Conservation (phyloP, 768 basidiomycete species). For the Dendrothele bispora region DNA sequence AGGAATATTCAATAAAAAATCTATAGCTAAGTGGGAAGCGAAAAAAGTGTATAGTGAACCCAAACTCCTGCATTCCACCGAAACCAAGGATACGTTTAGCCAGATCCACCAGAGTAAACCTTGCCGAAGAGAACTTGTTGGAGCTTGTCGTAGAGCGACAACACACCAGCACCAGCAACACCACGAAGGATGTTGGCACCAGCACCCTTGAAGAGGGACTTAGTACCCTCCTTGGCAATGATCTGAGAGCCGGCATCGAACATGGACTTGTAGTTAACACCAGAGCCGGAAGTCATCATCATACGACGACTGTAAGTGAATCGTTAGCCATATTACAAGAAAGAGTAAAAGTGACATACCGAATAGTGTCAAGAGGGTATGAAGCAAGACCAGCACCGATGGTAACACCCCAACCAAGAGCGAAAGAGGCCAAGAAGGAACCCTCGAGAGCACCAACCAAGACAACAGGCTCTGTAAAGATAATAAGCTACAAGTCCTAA, state of each 20-base stretch:
- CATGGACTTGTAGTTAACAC: slow-evolving; percentile 81
- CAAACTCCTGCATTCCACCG: no score
- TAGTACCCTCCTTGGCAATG: slow-evolving; percentile 73
- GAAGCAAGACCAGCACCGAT: slow-evolving; percentile 84
- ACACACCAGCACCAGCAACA: slow-evolving; percentile 99
- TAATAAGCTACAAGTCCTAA: slow-evolving; percentile 20
- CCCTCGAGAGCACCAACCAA: slow-evolving; percentile 78
- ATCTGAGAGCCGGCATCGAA: slow-evolving; percentile 73
- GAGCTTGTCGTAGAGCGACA: slow-evolving; percentile 98
- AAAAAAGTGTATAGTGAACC: no score
- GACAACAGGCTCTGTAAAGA: slow-evolving; percentile 68
- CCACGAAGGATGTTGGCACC: slow-evolving; percentile 90
- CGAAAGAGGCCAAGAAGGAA: slow-evolving; percentile 80
- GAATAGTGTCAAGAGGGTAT: slow-evolving; percentile 70
- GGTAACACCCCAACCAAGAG: slow-evolving; percentile 84
- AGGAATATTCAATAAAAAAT: no score
- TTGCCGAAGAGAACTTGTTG: slow-evolving; percentile 97
- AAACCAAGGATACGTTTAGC: slow-evolving; percentile 30
- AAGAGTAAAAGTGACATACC: slow-evolving; percentile 29
- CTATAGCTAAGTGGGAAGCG: no score
- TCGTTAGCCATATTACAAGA: slow-evolving; percentile 11
- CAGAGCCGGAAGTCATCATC: slow-evolving; percentile 89
- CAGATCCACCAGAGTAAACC: slow-evolving; percentile 92
- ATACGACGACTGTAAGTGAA: slow-evolving; percentile 69
- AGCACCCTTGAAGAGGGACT: slow-evolving; percentile 86